Evolutionary conservation across 306 rosid genomes (phyloP).

Genomic region (Pterocarpus macrocarpus): DNA sequence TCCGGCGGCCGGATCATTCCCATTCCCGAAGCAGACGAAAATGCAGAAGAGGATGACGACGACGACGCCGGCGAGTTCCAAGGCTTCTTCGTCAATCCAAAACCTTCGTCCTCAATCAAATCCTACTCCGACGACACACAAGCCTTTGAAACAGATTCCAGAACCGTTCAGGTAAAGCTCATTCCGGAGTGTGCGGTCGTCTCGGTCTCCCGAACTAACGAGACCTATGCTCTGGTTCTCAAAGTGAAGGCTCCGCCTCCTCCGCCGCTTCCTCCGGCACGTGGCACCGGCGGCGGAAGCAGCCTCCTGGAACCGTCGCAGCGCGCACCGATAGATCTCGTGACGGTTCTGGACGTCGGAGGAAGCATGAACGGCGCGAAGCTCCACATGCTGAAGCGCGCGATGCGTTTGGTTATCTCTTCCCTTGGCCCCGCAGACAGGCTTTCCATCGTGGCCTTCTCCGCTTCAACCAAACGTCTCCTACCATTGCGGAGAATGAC

Average conservation of each 20-base stretch:
- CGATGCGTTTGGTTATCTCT: constrained; percentile 79
- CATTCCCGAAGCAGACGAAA: constrained; percentile 79
- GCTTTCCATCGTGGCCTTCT: constrained; percentile 85
- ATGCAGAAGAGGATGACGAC: constrained; percentile 52
- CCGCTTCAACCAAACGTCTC: constrained; percentile 61
- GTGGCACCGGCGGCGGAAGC: constrained; percentile 15
- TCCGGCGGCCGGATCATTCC: constrained; percentile 63
- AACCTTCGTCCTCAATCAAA: constrained; percentile 57
- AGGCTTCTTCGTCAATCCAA: constrained; percentile 77
- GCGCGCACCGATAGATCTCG: constrained; percentile 84
- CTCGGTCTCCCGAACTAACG: constrained; percentile 61
- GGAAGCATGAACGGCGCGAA: constrained; percentile 80
- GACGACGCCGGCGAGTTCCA: constrained; percentile 78
- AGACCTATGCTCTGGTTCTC: constrained; percentile 71
- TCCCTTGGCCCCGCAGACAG: constrained; percentile 76
- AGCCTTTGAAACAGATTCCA: constrained; percentile 47
- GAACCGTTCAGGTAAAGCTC: constrained; percentile 70
- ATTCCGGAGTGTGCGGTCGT: constrained; percentile 80
- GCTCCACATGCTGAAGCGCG: constrained; percentile 82
- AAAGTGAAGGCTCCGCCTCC: constrained; percentile 72
- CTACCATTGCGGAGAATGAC: constrained; percentile 76
- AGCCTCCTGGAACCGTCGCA: constrained; percentile 48
- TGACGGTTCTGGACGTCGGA: constrained; percentile 79
- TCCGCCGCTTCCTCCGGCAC: not conserved
- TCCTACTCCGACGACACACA: constrained; percentile 53